Evolutionary conservation across 2,329 filamentous ascomycete species (phyloP).

Genomic region (Davidsoniella australis): DNA sequence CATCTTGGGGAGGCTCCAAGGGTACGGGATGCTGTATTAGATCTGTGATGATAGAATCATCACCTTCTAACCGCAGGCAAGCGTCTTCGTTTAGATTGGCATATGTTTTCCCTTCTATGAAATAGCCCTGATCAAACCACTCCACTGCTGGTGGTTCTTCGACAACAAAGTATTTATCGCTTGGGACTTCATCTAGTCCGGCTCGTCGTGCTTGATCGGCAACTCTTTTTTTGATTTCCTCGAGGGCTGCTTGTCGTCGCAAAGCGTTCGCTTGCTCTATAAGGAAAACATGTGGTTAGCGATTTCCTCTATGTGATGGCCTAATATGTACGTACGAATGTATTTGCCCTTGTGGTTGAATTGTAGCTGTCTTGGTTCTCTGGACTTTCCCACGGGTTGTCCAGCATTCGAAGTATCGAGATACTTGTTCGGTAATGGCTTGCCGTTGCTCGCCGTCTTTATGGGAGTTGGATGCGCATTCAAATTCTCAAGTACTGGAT

Average conservation of each 20-base stretch:
- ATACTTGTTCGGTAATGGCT: conserved; percentile 50
- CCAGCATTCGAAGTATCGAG: conserved; percentile 53
- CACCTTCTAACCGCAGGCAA: conserved; percentile 54
- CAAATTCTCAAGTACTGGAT: conserved; percentile 53
- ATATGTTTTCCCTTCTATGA: conserved; percentile 59
- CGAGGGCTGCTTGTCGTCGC: conserved; percentile 70
- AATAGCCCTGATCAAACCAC: conserved; percentile 90
- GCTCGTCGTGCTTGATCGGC: conserved; percentile 73
- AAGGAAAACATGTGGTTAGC: background rate
- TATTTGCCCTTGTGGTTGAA: conserved; percentile 98
- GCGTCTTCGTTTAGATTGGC: conserved; percentile 45
- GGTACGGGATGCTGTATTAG: conserved; percentile 89
- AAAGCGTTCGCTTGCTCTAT: conserved; percentile 67
- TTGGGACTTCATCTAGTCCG: conserved; percentile 77
- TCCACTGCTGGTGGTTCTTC: conserved; percentile 75
- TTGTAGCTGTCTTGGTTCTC: conserved; percentile 58
- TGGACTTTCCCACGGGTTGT: conserved; percentile 41
- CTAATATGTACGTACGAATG: conserved; percentile 32
- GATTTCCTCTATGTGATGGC: background rate
- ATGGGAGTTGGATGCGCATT: conserved; percentile 25
- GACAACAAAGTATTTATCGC: conserved; percentile 78
- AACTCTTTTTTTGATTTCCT: conserved; percentile 88
- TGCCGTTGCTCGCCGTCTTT: conserved; percentile 8
- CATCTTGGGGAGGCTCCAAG: conserved; percentile 81
- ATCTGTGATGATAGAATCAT: conserved; percentile 76